Evolutionary conservation across 2,329 filamentous ascomycete species (phyloP).

Genomic region (Colletotrichum sp.): DNA sequence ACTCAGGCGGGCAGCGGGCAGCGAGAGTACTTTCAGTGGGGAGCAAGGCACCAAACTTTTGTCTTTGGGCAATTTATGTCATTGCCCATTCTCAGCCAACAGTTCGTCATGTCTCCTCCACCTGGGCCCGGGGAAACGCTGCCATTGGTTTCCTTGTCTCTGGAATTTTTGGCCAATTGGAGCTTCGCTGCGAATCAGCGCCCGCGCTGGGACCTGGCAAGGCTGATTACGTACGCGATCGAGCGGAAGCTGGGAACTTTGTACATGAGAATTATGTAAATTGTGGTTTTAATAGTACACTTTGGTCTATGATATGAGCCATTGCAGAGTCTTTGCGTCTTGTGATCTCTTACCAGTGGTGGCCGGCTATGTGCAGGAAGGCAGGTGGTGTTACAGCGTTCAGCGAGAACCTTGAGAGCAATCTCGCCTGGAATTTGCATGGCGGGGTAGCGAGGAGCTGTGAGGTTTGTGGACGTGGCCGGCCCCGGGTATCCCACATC

Average conservation of each 20-base stretch:
- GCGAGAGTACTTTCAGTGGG: background rate
- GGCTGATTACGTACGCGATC: slow-evolving; percentile 11
- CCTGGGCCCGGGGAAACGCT: slow-evolving; percentile 9
- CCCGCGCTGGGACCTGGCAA: background rate
- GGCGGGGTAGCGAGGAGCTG: background rate
- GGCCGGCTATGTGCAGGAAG: background rate
- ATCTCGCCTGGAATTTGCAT: background rate
- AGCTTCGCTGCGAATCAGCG: background rate
- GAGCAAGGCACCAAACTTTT: slow-evolving; percentile 5
- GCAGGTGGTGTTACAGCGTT: background rate
- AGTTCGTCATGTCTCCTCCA: slow-evolving; percentile 23
- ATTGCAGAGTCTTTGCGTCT: background rate
- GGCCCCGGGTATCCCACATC: background rate
- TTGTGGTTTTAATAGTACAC: background rate
- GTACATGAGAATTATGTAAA: background rate
- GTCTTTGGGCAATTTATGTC: slow-evolving; percentile 15
- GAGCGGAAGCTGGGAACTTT: background rate
- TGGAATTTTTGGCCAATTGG: slow-evolving; percentile 10
- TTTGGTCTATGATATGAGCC: background rate
- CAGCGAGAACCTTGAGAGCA: background rate
- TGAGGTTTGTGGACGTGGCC: background rate
- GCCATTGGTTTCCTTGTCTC: slow-evolving; percentile 6
- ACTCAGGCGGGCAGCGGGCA: background rate
- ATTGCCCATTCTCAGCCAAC: slow-evolving; percentile 19
- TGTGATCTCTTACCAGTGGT: background rate